These are phyloP conservation scores for Melampsora americana DNA, from an alignment of 1,284 basidiomycete species.

Conservation along the genomic window DNA sequence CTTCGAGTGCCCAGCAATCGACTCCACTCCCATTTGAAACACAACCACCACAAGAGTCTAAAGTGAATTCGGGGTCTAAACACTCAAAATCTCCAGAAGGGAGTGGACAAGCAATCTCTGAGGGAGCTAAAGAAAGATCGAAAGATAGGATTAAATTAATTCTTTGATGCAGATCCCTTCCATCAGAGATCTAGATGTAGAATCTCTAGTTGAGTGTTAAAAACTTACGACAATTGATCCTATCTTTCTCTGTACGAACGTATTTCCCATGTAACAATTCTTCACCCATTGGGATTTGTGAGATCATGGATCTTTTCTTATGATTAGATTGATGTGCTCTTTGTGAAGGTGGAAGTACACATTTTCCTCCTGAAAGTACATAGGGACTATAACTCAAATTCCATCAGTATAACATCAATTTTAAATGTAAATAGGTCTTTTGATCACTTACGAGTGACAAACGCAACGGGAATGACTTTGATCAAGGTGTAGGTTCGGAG, in stretches of 20 bases:
- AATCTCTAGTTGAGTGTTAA: not conserved
- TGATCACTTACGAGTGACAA: constrained; percentile 12
- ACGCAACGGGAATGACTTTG: constrained; percentile 13
- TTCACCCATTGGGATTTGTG: not conserved
- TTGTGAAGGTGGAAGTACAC: constrained; percentile 38
- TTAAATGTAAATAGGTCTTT: not conserved
- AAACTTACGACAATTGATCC: constrained; percentile 21
- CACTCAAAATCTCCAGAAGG: constrained; percentile 22
- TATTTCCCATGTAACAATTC: constrained; percentile 31
- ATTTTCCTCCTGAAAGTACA: constrained; percentile 22
- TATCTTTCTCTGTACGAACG: constrained; percentile 5
- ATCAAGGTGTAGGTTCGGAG: constrained; percentile 30
- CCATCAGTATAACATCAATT: not conserved
- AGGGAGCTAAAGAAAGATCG: not conserved
- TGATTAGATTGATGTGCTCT: constrained; percentile 4
- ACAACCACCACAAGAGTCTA: constrained; percentile 36
- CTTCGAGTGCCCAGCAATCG: constrained; percentile 15
- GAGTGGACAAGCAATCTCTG: constrained; percentile 32
- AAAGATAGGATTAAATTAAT: not conserved
- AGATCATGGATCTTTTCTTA: constrained; percentile 22
- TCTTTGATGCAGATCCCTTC: too few relatives aligned
- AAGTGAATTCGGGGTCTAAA: constrained; percentile 24
- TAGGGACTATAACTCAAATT: constrained; percentile 17
- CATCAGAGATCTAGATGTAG: not conserved
- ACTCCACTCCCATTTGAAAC: not conserved